Base-by-base conservation (phyloP, 179 eudicot genomes). In the Pouteria campechiana region DNA sequence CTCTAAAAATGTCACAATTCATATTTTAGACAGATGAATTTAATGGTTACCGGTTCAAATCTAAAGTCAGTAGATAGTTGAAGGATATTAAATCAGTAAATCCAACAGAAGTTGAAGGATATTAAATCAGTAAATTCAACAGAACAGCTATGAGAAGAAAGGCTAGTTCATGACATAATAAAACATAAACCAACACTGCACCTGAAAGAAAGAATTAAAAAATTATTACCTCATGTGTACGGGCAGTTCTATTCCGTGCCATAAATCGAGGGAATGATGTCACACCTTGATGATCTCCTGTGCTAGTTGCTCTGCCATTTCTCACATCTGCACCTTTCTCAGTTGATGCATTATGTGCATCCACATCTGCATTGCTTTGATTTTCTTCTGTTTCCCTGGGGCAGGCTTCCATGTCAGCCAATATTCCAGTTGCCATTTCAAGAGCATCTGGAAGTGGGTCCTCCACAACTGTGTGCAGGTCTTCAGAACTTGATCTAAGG, bases 371-470 rank as follows among this genome's bases (percentile, higher is more conserved):
- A 4, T 10, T 34, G 20, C 13, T 37, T 21, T 37, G 58, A 23
- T 32, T 52, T 7, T 39, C 61, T 24, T 57, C 52, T 2, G 25
- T 55, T 42, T 12, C 45, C 10, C 17, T 38, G 9, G 27, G 37
- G 12, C 44, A 53, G 21, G 45, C 32, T 33, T 11, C 50, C 52
- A 17, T 47, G 25, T 16, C 28, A 20, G 67, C 32, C 6, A 61
- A 20, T 37, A 68, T 42, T 19, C 48, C 31, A 37, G 75, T 60
- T 19, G 86, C 79, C 43, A 51, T 46, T 13, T 25, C 51, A 19
- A 69, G 17, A 37, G 78, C 70, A 34, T 65, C 72, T 39, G 75
- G 84, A 55, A 66, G 74, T 52, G 78, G 80, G 60, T 72, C 76
- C 43, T 28, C 57, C 55, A 71, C 80, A 50, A 33, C 58, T 19